Conservation (phyloP, 768 basidiomycete genomes). For the Phallus indusiatus region DNA sequence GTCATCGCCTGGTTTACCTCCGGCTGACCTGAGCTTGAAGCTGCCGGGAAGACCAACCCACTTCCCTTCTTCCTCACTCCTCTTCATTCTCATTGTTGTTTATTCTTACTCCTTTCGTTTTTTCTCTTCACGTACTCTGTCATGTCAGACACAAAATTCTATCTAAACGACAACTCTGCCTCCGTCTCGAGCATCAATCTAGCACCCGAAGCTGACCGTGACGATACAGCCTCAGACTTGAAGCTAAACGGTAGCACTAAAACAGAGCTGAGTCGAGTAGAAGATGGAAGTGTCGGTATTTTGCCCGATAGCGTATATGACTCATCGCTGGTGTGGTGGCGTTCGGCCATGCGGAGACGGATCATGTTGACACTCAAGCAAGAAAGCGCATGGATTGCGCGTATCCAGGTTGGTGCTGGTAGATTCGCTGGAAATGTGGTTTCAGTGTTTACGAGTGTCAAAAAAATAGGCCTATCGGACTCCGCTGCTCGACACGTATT, state of each 20-base stretch:
- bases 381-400: slow-evolving; percentile 55
- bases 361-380: slow-evolving; percentile 43
- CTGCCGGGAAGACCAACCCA: no score
- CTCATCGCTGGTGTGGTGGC: slow-evolving; percentile 53
- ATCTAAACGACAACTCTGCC: no score
- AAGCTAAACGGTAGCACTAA: no score
- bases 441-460: not conserved
- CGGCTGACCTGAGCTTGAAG: no score
- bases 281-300: slow-evolving; percentile 10
- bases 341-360: slow-evolving; percentile 45
- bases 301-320: slow-evolving; percentile 40
- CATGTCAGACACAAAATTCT: not conserved
- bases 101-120: no score
- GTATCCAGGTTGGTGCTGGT: slow-evolving; percentile 46
- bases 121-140: not conserved
- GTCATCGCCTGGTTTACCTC: no score
- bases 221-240: no score
- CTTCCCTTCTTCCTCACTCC: no score
- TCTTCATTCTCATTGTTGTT: no score
- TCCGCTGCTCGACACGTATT: slow-evolving; percentile 69
- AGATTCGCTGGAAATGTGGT: not conserved
- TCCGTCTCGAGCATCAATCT: no score
- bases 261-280: no score
- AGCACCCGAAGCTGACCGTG: no score
- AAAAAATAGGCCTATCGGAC: slow-evolving; percentile 49